Evolutionary conservation across 2,329 filamentous ascomycete species (phyloP).

Genomic region (Neopestalotiopsis sp.): DNA sequence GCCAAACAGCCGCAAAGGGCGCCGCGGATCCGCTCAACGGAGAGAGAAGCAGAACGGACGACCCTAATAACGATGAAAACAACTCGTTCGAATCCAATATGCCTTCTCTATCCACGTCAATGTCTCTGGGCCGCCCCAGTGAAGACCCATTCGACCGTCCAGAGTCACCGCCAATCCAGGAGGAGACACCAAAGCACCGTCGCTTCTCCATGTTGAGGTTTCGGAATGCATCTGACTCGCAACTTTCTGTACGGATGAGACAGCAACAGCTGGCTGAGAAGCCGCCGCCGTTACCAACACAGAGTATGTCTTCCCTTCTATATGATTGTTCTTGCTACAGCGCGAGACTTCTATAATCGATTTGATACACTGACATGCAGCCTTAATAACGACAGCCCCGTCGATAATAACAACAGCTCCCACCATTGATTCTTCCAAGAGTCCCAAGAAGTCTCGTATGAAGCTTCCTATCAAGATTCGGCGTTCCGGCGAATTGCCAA

Average conservation of each 20-base stretch:
- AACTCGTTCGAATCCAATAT: conserved; percentile 27
- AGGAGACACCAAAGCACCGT: conserved; percentile 60
- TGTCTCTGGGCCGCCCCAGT: conserved; percentile 28
- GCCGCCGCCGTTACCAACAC: conserved; percentile 60
- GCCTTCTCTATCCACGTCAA: conserved; percentile 19
- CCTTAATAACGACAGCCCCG: conserved; percentile 50
- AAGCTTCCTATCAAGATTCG: conserved; percentile 58
- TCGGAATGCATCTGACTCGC: conserved; percentile 91
- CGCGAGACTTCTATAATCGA: not conserved
- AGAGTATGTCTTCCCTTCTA: conserved; percentile 49
- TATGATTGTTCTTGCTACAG: not conserved
- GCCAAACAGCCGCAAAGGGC: conserved; percentile 17
- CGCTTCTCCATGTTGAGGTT: conserved; percentile 78
- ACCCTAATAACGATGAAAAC: conserved; percentile 23
- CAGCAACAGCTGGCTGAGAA: conserved; percentile 63
- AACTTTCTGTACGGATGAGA: conserved; percentile 78
- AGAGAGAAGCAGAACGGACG: conserved; percentile 15
- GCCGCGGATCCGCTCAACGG: not conserved
- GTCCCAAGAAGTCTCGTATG: conserved; percentile 62
- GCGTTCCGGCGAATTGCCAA: conserved; percentile 55
- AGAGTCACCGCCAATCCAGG: conserved; percentile 56
- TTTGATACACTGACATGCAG: not conserved
- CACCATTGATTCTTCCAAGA: conserved; percentile 64
- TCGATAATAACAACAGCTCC: conserved; percentile 92
- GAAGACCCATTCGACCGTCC: conserved; percentile 42